Percentiles rank a stretch among this genome's conserved stretches.
These are phyloP conservation scores for Gaeumannomyces sp. DNA, from an alignment of 2,329 filamentous ascomycete genomes.

Conservation along the genomic window DNA sequence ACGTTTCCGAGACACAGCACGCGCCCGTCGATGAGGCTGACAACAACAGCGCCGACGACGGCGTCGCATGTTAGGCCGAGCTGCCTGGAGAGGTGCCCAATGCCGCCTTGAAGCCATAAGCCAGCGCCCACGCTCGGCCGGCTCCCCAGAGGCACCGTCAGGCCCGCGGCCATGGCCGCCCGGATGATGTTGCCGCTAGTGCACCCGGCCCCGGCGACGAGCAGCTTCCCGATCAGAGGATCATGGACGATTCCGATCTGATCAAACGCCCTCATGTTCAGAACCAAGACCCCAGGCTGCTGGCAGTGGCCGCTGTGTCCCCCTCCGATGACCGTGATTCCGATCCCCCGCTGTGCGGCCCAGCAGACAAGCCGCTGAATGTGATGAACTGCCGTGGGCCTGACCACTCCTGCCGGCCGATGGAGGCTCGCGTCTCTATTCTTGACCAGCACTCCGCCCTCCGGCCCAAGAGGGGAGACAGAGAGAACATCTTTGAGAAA, in stretches of 20 bases:
- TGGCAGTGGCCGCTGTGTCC: conserved; percentile 56
- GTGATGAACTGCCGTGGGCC: conserved; percentile 39
- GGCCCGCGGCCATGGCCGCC: conserved; percentile 35
- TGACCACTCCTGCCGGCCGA: conserved; percentile 35
- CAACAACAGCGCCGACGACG: conserved; percentile 53
- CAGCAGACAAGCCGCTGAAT: conserved; percentile 50
- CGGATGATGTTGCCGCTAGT: conserved; percentile 47
- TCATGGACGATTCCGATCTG: conserved; percentile 36
- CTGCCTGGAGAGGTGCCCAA: conserved; percentile 49
- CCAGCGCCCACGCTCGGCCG: conserved; percentile 59
- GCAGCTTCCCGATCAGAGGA: conserved; percentile 22
- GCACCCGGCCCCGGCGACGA: conserved; percentile 49
- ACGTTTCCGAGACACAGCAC: conserved; percentile 45
- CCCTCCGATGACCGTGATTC: conserved; percentile 50
- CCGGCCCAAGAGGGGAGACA: conserved; percentile 18
- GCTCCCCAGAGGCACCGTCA: conserved; percentile 53
- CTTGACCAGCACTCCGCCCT: conserved; percentile 33
- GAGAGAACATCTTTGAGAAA: conserved; percentile 36
- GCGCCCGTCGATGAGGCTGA: conserved; percentile 38
- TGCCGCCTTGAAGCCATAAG: conserved; percentile 58
- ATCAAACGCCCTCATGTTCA: conserved; percentile 54
- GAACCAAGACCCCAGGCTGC: conserved; percentile 41
- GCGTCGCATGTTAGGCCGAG: conserved; percentile 54
- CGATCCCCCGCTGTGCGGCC: conserved; percentile 39
- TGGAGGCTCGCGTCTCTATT: conserved; percentile 43